phyloP scores from a whole-genome alignment of 345 rosid genomes.

The Bruguiera sexangula region DNA sequence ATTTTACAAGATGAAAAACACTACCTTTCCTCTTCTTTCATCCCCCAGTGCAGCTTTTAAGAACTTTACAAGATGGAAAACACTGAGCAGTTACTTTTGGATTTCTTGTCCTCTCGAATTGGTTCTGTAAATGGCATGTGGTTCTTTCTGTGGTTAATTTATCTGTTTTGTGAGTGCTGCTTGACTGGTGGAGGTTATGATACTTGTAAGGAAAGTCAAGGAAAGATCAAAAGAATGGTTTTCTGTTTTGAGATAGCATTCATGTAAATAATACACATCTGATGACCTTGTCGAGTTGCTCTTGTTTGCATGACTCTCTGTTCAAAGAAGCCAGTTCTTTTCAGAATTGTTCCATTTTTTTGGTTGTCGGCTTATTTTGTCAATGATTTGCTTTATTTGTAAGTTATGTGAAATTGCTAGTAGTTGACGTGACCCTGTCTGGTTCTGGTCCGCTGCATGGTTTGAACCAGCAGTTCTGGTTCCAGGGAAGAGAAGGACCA shows the following conservation, averaged over 20 bases:
- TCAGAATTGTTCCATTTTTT: neutral
- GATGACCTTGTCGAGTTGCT: neutral
- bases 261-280: slow-evolving; percentile 20
- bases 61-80: neutral
- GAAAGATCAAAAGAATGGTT: slow-evolving; percentile 1
- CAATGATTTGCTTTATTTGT: no score
- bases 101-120: neutral
- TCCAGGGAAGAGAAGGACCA: no score
- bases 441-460: no score
- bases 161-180: slow-evolving; percentile 7
- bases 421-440: no score
- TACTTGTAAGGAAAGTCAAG: slow-evolving; percentile 8
- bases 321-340: neutral
- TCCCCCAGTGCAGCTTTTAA: no score
- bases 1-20: neutral
- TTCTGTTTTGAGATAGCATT: slow-evolving; percentile 14
- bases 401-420: no score
- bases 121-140: slow-evolving; percentile 13
- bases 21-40: no score
- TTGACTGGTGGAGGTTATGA: slow-evolving; percentile 9
- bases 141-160: slow-evolving; percentile 1
- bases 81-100: neutral
- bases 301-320: neutral
- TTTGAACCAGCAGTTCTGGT: no score
- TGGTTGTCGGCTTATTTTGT: no score